Conservation (phyloP, 1,284 basidiomycete species). For the Ustilago shanxiensis region DNA sequence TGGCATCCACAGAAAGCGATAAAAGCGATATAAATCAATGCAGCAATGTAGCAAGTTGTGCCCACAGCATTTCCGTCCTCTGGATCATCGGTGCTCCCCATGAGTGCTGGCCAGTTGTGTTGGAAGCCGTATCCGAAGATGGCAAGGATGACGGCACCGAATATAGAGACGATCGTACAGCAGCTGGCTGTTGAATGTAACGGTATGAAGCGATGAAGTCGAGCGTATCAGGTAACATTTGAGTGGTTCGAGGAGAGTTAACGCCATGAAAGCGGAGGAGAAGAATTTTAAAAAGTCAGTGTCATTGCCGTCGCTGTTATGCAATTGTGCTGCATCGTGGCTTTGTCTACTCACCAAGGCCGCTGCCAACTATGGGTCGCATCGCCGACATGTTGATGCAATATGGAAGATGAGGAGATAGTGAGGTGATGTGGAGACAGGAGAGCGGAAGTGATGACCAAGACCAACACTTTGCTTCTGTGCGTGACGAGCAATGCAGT, state of each 20-base stretch:
- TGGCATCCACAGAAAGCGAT: slow-evolving; percentile 74
- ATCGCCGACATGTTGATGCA: slow-evolving; percentile 36
- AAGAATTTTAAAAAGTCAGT: background rate
- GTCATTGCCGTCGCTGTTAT: background rate
- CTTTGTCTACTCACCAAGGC: slow-evolving; percentile 44
- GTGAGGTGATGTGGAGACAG: background rate
- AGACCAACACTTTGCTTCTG: slow-evolving; percentile 6
- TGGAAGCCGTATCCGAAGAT: slow-evolving; percentile 66
- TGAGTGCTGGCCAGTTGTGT: slow-evolving; percentile 72
- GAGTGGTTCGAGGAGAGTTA: background rate
- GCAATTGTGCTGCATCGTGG: background rate
- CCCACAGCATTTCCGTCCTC: slow-evolving; percentile 72
- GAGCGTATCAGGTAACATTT: too few species aligned
- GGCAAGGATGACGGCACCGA: slow-evolving; percentile 74
- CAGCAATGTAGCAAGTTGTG: slow-evolving; percentile 73
- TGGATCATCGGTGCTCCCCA: slow-evolving; percentile 72
- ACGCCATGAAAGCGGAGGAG: background rate
- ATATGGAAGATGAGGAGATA: background rate
- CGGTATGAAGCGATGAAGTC: background rate
- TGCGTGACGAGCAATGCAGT: slow-evolving; percentile 12
- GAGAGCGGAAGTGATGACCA: slow-evolving; percentile 2
- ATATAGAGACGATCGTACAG: slow-evolving; percentile 74
- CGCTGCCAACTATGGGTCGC: slow-evolving; percentile 58
- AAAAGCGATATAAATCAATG: slow-evolving; percentile 73
- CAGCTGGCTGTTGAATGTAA: slow-evolving; percentile 71